Evolutionary conservation across 192 early-diverging fungal genomes (phyloP).

Genomic region (Piromyces sp.): DNA sequence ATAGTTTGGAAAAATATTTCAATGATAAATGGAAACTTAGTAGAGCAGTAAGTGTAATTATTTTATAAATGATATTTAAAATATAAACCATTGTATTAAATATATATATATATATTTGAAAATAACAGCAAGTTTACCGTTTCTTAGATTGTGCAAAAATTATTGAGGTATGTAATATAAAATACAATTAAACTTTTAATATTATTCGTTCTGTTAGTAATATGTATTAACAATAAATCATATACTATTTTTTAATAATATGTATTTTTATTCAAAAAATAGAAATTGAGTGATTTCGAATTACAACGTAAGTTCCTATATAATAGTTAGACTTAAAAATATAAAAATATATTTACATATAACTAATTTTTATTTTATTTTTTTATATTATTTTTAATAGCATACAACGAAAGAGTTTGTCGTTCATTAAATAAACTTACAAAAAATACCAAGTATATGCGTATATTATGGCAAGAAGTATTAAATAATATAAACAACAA

Average conservation of each 20-base stretch:
- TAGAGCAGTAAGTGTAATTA: background rate
- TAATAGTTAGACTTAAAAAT: too few relatives aligned
- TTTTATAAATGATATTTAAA: too few relatives aligned
- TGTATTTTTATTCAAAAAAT: too few relatives aligned
- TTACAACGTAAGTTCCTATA: background rate
- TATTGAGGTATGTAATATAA: background rate
- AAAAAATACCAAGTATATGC: background rate
- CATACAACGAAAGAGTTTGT: background rate
- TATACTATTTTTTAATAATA: too few relatives aligned
- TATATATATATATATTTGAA: too few relatives aligned
- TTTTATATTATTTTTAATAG: background rate
- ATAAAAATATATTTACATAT: too few relatives aligned
- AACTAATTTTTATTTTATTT: too few relatives aligned
- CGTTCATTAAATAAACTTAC: background rate
- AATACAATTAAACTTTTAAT: too few relatives aligned
- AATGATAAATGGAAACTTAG: background rate
- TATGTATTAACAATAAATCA: too few relatives aligned
- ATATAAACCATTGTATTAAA: too few relatives aligned
- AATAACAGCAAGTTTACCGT: background rate
- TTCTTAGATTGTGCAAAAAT: background rate
- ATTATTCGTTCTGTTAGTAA: too few relatives aligned
- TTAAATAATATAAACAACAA: background rate
- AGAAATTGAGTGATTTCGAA: background rate
- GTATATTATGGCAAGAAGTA: background rate
- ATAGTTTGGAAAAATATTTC: background rate